These are phyloP conservation scores for Hyaloscypha finlandica DNA, from an alignment of 495 filamentous ascomycete species.

Conservation along the genomic window DNA sequence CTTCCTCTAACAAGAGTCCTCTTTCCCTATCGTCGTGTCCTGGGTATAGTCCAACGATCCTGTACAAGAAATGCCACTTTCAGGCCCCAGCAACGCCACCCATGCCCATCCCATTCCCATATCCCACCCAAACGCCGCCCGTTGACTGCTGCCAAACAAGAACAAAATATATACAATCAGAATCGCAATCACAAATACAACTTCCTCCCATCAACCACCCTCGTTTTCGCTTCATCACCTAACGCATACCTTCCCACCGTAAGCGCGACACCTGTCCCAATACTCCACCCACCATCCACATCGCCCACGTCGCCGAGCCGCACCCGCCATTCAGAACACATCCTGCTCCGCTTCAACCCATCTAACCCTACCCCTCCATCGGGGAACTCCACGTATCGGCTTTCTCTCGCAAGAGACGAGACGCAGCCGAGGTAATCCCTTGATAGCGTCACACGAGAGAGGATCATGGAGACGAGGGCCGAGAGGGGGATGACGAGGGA, in stretches of 20 bases:
- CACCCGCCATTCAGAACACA: slow-evolving; percentile 15
- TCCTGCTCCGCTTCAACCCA: slow-evolving; percentile 14
- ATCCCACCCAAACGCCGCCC: not conserved
- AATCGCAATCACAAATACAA: slow-evolving; percentile 18
- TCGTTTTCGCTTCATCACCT: slow-evolving; percentile 11
- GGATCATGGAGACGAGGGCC: slow-evolving; percentile 11
- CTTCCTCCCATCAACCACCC: slow-evolving; percentile 18
- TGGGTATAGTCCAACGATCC: not conserved
- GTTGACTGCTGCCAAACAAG: not conserved
- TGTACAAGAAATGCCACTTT: not conserved
- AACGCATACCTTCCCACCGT: slow-evolving; percentile 19
- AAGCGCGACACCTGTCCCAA: slow-evolving; percentile 25
- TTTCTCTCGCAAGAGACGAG: slow-evolving; percentile 13
- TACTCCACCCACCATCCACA: slow-evolving; percentile 17
- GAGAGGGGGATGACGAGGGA: slow-evolving; percentile 10
- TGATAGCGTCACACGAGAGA: slow-evolving; percentile 3
- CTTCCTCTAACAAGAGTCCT: not conserved
- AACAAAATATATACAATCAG: not conserved
- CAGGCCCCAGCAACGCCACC: not conserved
- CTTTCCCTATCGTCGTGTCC: not conserved
- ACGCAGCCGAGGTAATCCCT: slow-evolving; percentile 23
- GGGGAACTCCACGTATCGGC: slow-evolving; percentile 12
- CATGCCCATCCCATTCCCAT: too few species aligned
- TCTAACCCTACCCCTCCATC: slow-evolving; percentile 15
- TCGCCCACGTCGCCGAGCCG: slow-evolving; percentile 27